Evolutionary conservation across 2,329 filamentous ascomycete genomes (phyloP).

Genomic region (Aspergillus felis): DNA sequence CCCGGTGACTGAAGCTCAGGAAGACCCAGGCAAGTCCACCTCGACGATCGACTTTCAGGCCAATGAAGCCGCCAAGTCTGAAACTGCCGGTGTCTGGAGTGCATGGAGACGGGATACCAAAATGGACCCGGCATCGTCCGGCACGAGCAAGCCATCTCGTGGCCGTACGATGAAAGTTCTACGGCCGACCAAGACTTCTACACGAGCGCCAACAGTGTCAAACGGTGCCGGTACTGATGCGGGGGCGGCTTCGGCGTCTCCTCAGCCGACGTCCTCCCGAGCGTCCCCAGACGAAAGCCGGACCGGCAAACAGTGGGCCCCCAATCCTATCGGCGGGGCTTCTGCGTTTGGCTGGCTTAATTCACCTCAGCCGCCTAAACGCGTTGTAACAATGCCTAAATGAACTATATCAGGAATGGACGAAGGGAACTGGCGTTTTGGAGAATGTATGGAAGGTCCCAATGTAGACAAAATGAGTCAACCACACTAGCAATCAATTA

Average conservation of each 20-base stretch:
- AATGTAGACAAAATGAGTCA: neutral
- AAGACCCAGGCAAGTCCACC: conserved; percentile 20
- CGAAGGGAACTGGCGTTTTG: neutral
- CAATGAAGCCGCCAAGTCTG: conserved; percentile 24
- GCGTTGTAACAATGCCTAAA: conserved; percentile 15
- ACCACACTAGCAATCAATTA: neutral
- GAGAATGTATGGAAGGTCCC: neutral
- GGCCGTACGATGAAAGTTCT: conserved; percentile 80
- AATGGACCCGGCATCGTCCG: conserved; percentile 34
- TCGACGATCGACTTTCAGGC: conserved; percentile 27
- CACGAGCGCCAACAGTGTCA: conserved; percentile 32
- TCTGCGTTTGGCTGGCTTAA: conserved; percentile 95
- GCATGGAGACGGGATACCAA: conserved; percentile 60
- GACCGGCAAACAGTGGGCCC: conserved; percentile 51
- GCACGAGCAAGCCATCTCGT: conserved; percentile 60
- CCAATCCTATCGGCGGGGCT: conserved; percentile 86
- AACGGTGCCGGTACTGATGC: conserved; percentile 10
- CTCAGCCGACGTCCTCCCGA: conserved; percentile 15
- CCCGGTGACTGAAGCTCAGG: conserved; percentile 12
- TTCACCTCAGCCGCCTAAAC: conserved; percentile 23
- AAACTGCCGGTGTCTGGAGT: conserved; percentile 60
- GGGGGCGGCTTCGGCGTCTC: conserved; percentile 1
- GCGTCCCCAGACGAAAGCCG: conserved; percentile 26
- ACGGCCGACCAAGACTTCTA: conserved; percentile 64
- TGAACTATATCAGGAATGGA: conserved; percentile 21